A percentile compares a stretch with the other conserved stretches of the same genome.
Conservation (phyloP, 2,329 filamentous ascomycete species). For the Colletotrichum sp. region DNA sequence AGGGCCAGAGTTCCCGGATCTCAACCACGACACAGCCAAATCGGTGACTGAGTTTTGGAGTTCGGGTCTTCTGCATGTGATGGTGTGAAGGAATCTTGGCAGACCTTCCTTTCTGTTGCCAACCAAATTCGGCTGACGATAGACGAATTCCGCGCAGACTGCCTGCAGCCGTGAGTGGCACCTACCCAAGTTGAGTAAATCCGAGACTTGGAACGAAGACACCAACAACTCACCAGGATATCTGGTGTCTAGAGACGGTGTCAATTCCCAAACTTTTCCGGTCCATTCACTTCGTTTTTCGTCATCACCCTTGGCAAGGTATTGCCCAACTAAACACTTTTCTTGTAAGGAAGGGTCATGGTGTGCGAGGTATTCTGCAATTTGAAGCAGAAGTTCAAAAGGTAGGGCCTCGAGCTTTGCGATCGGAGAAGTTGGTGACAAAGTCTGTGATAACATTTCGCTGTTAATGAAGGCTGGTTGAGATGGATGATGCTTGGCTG, state of each 20-base stretch:
- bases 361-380: not conserved
- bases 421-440: not conserved
- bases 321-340: not conserved
- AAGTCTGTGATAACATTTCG: not conserved
- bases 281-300: not conserved
- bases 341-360: not conserved
- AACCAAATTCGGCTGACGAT: not conserved
- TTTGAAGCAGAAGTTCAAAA: not conserved
- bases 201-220: not conserved
- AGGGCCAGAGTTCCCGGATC: not conserved
- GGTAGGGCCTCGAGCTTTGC: not conserved
- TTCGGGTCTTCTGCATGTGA: not conserved
- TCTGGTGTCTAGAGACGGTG: not conserved
- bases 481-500: not conserved
- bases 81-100: not conserved
- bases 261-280: not conserved
- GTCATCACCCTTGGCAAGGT: not conserved
- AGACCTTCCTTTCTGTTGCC: not conserved
- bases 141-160: not conserved
- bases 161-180: not conserved
- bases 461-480: not conserved
- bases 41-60: not conserved
- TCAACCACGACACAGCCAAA: not conserved
- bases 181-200: not conserved
- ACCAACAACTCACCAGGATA: not conserved